These are phyloP conservation scores for Blumeriella jaapii DNA, from an alignment of 2,329 filamentous ascomycete genomes.

Conservation along the genomic window DNA sequence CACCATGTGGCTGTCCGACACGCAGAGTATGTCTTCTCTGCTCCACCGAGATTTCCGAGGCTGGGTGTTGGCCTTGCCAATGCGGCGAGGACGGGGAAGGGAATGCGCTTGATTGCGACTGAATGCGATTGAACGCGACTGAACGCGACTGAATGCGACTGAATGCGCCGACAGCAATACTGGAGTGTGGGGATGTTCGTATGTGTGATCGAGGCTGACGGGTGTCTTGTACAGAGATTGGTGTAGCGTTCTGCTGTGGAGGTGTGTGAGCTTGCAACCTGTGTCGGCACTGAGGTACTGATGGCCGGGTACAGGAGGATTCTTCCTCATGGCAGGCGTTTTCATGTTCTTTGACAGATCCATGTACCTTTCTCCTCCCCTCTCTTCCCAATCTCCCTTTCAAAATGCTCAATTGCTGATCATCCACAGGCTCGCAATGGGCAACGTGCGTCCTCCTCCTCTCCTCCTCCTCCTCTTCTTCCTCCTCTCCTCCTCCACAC, in stretches of 20 bases:
- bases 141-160: too few species aligned
- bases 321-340: slow-evolving; percentile 91
- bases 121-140: too few species aligned
- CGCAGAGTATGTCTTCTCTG: slow-evolving; percentile 61
- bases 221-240: slow-evolving; percentile 62
- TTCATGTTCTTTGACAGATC: slow-evolving; percentile 96
- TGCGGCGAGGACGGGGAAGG: too few species aligned
- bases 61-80: too few species aligned
- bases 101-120: too few species aligned
- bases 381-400: slow-evolving; percentile 2
- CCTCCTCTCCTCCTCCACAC: slow-evolving; percentile 10
- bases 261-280: slow-evolving; percentile 49
- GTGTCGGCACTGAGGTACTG: slow-evolving; percentile 7
- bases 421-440: slow-evolving; percentile 77
- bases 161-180: slow-evolving; percentile 17
- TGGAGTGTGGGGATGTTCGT: not conserved
- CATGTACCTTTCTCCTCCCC: slow-evolving; percentile 48
- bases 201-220: slow-evolving; percentile 20
- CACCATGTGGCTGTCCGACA: slow-evolving; percentile 89
- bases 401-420: slow-evolving; percentile 3
- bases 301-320: slow-evolving; percentile 51
- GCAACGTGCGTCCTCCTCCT: slow-evolving; percentile 50
- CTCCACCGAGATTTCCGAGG: too few species aligned
- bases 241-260: slow-evolving; percentile 93
- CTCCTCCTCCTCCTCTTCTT: slow-evolving; percentile 18